Percentiles rank a stretch among this genome's conserved stretches.
Conservation (phyloP, 73 alveolate species). For the Symbiodinium pilosum region DNA sequence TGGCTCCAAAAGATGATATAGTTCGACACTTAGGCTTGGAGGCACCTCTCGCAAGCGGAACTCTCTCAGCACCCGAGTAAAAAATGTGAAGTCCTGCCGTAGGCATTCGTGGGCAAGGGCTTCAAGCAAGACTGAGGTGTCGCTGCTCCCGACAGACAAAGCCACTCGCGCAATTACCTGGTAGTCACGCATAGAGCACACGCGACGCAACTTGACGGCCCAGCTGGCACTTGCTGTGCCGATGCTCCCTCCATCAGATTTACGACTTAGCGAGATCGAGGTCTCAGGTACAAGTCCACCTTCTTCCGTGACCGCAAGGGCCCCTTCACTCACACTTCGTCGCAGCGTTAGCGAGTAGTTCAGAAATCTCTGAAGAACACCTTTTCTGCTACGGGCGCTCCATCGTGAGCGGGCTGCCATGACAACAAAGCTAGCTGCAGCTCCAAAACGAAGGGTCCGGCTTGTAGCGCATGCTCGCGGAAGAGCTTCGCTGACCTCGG, state of each 20-base stretch:
- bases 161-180: conserved; percentile 56
- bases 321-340: neutral
- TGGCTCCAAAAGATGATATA: conserved; percentile 14
- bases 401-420: no score
- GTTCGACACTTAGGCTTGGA: conserved; percentile 18
- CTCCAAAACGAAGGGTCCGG: no score
- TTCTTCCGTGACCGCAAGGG: neutral
- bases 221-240: conserved; percentile 8
- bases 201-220: conserved; percentile 57
- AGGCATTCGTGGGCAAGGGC: conserved; percentile 62
- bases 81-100: neutral
- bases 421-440: no score
- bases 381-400: no score
- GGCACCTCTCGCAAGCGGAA: conserved; percentile 32
- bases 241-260: no score
- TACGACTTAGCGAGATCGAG: no score
- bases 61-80: conserved; percentile 3
- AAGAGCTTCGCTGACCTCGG: no score
- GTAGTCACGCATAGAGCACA: neutral
- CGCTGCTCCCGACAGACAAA: conserved; percentile 12
- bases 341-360: no score
- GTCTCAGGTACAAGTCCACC: no score
- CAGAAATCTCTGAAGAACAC: no score
- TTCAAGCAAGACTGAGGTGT: neutral
- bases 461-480: no score